Conservation (phyloP, 2,329 filamentous ascomycete genomes). For the Dothidotthia symphoricarpi region DNA sequence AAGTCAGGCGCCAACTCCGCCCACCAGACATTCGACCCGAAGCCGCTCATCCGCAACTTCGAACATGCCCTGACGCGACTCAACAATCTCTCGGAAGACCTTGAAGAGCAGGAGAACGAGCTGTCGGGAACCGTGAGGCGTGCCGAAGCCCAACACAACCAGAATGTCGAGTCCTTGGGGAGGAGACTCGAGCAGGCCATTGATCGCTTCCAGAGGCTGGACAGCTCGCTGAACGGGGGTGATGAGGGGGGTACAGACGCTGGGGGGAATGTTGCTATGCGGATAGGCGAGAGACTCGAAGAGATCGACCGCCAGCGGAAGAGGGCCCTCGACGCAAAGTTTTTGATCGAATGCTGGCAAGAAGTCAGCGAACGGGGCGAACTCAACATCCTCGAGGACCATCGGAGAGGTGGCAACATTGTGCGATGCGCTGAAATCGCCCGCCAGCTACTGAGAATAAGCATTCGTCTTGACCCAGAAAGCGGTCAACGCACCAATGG, state of each 20-base stretch:
- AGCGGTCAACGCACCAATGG: slow-evolving; percentile 52
- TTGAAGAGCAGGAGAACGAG: slow-evolving; percentile 88
- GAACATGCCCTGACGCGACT: slow-evolving; percentile 72
- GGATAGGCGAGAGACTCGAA: slow-evolving; percentile 90
- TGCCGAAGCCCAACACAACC: slow-evolving; percentile 87
- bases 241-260: slow-evolving; percentile 54
- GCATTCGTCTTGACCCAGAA: slow-evolving; percentile 78
- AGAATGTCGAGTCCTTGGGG: slow-evolving; percentile 83
- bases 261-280: slow-evolving; percentile 86
- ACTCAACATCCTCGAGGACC: slow-evolving; percentile 81
- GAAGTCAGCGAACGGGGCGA: slow-evolving; percentile 90
- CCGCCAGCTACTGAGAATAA: slow-evolving; percentile 89
- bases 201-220: slow-evolving; percentile 84
- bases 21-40: slow-evolving; percentile 73
- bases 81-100: slow-evolving; percentile 71
- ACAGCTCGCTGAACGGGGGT: slow-evolving; percentile 72
- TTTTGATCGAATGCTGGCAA: slow-evolving; percentile 94
- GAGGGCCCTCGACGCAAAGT: slow-evolving; percentile 87
- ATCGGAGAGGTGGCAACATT: slow-evolving; percentile 84
- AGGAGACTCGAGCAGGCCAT: slow-evolving; percentile 90
- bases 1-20: slow-evolving; percentile 62
- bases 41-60: slow-evolving; percentile 93
- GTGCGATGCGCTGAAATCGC: slow-evolving; percentile 92
- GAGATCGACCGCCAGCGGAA: slow-evolving; percentile 90
- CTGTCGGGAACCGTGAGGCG: slow-evolving; percentile 83